Conservation (phyloP, 352 stramenopile species). For the Lagenidium giganteum region DNA sequence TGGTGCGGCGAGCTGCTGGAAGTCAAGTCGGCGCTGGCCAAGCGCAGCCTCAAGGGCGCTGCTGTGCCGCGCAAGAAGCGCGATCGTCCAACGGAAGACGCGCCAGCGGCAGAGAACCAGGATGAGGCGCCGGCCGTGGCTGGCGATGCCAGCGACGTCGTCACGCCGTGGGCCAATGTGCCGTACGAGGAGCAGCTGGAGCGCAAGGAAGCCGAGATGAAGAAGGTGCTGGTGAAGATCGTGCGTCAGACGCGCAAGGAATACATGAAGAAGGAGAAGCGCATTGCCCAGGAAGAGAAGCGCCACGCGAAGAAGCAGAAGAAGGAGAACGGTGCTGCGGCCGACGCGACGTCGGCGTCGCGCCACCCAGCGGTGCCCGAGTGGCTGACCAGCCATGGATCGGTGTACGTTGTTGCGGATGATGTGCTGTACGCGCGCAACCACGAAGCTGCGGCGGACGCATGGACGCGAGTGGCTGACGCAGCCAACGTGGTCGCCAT, state of each 20-base stretch:
- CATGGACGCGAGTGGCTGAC: slow-evolving; percentile 39
- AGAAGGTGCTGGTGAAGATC: slow-evolving; percentile 86
- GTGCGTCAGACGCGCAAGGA: slow-evolving; percentile 80
- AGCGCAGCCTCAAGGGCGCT: slow-evolving; percentile 33
- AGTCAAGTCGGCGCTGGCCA: slow-evolving; percentile 70
- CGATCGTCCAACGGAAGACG: slow-evolving; percentile 14
- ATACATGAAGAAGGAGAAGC: slow-evolving; percentile 86
- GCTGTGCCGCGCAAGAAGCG: slow-evolving; percentile 21
- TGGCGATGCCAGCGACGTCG: slow-evolving; percentile 68
- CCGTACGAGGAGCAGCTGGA: slow-evolving; percentile 79
- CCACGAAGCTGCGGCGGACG: slow-evolving; percentile 39
- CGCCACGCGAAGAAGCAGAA: slow-evolving; percentile 67
- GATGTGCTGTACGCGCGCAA: slow-evolving; percentile 50
- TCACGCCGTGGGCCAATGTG: slow-evolving; percentile 78
- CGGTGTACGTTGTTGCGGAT: slow-evolving; percentile 58
- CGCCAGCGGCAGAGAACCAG: not conserved
- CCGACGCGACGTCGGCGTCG: slow-evolving; percentile 1
- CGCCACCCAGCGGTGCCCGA: slow-evolving; percentile 34
- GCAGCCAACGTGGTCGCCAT: slow-evolving; percentile 46
- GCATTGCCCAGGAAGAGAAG: slow-evolving; percentile 39
- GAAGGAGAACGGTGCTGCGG: slow-evolving; percentile 6
- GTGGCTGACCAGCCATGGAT: slow-evolving; percentile 77
- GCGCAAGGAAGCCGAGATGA: slow-evolving; percentile 86
- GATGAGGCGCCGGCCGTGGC: slow-evolving; percentile 23
- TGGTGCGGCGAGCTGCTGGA: slow-evolving; percentile 72